Conservation (phyloP, 345 rosid genomes). For the Angophora floribunda region DNA sequence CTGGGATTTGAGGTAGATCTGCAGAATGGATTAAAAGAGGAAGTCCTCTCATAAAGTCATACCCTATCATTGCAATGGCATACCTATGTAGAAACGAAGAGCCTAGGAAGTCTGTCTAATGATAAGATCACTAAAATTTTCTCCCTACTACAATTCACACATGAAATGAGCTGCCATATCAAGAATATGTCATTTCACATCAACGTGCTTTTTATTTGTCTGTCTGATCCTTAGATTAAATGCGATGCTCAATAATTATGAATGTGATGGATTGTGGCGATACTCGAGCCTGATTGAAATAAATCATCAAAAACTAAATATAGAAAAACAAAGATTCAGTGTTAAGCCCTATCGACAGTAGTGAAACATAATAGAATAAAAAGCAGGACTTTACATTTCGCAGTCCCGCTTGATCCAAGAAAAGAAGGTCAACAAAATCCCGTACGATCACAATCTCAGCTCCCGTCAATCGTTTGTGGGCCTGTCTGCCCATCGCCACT, state of each 20-base stretch:
- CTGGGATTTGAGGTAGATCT: too few relatives aligned
- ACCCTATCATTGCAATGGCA: too few relatives aligned
- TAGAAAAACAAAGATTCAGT: too few relatives aligned
- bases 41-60: too few relatives aligned
- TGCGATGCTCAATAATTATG: neutral
- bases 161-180: too few relatives aligned
- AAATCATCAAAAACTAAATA: neutral
- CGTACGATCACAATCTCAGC: neutral
- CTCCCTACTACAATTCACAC: neutral
- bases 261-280: neutral
- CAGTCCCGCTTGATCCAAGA: fast-evolving
- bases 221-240: neutral
- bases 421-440: neutral
- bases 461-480: neutral
- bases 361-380: neutral
- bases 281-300: neutral
- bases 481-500: neutral
- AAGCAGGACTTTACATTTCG: neutral
- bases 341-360: neutral
- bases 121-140: too few relatives aligned
- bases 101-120: too few relatives aligned
- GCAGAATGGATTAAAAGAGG: too few relatives aligned
- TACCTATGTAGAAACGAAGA: too few relatives aligned
- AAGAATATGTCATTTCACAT: too few relatives aligned
- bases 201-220: neutral